These are phyloP conservation scores for Tuber microsphaerosporum DNA, from an alignment of 495 filamentous ascomycete species.

Conservation along the genomic window DNA sequence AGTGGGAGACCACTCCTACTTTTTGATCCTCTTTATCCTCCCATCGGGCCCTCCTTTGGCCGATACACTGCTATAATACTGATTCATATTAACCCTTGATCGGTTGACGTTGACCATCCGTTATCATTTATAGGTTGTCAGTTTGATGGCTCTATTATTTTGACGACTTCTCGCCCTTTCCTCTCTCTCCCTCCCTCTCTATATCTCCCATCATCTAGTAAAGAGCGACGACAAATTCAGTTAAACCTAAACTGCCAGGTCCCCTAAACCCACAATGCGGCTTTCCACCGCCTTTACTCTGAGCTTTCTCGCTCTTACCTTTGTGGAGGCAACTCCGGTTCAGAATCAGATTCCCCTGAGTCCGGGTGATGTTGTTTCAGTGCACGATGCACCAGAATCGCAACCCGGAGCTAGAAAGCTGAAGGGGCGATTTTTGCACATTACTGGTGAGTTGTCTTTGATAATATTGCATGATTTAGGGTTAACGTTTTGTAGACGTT, in stretches of 20 bases:
- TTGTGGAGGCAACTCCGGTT: constrained; percentile 17
- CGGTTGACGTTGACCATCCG: constrained; percentile 21
- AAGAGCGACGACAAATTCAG: constrained; percentile 11
- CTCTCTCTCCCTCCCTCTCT: constrained; percentile 10
- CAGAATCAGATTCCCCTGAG: constrained; percentile 19
- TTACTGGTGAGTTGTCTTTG: constrained; percentile 63
- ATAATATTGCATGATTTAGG: neutral
- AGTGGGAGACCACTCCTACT: neutral
- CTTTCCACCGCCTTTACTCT: constrained; percentile 23
- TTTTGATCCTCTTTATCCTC: neutral
- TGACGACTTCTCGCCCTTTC: constrained; percentile 23
- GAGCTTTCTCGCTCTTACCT: constrained; percentile 15
- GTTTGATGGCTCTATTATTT: constrained; percentile 21
- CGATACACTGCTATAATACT: constrained; percentile 33
- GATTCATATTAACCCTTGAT: constrained; percentile 27
- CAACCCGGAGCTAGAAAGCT: constrained; percentile 45
- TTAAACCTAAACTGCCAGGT: constrained; percentile 23
- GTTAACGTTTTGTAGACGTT: constrained; percentile 55
- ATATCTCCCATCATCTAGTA: constrained; percentile 14
- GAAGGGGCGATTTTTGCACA: constrained; percentile 83
- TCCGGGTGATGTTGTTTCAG: constrained; percentile 19
- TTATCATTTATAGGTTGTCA: constrained; percentile 13
- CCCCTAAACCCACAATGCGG: constrained; percentile 19
- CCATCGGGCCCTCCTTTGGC: constrained; percentile 2
- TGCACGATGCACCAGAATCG: constrained; percentile 13